Conservation (phyloP, 768 basidiomycete genomes). For the Suillus brevipes region DNA sequence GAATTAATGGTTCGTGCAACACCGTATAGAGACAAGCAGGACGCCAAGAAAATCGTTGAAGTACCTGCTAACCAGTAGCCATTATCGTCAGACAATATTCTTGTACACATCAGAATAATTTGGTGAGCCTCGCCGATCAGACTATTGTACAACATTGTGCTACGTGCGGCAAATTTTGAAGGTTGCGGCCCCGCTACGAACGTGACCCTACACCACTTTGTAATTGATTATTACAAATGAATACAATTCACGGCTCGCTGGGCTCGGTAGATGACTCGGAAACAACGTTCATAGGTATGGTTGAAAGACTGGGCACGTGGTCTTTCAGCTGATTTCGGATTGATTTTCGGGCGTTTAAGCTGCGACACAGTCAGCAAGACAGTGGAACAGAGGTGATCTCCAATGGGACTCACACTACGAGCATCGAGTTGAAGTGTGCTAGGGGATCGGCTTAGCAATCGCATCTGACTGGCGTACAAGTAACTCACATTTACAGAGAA, state of each 20-base stretch:
- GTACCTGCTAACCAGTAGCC: background rate
- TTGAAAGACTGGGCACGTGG: background rate
- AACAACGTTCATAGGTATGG: background rate
- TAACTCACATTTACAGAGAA: background rate
- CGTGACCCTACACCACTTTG: background rate
- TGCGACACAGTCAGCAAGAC: background rate
- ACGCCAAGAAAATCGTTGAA: background rate
- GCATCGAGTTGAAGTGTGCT: background rate
- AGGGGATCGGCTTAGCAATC: background rate
- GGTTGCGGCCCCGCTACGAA: background rate
- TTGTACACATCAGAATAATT: background rate
- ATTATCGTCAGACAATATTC: too few species aligned
- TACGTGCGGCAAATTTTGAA: background rate
- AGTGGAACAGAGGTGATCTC: background rate
- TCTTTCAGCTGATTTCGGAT: background rate
- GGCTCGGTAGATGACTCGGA: background rate
- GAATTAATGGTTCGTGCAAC: background rate
- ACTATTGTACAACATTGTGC: too few species aligned
- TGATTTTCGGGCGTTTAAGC: background rate
- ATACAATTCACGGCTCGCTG: background rate
- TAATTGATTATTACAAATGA: background rate
- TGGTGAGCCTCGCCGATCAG: too few species aligned
- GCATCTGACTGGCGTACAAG: background rate
- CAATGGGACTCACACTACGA: background rate
- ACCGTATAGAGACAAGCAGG: background rate